Percentiles rank a stretch among this genome's conserved stretches.
Evolutionary conservation across 2,329 filamentous ascomycete genomes (phyloP).

Genomic region (Fusarium brevicatenulatum): DNA sequence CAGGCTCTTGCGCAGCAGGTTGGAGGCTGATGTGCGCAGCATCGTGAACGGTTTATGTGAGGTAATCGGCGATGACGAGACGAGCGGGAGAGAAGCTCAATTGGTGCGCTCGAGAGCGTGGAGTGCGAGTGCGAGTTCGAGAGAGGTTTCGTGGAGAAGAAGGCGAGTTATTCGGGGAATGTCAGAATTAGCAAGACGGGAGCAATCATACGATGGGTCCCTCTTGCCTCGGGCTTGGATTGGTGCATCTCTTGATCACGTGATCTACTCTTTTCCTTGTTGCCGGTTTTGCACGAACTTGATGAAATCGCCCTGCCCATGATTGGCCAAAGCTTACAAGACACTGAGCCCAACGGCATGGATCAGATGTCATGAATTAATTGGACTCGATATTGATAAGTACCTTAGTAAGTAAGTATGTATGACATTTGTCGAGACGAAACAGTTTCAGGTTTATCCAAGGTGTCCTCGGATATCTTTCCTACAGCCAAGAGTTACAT

Average conservation of each 20-base stretch:
- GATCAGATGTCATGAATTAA: neutral
- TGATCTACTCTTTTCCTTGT: slow-evolving; percentile 14
- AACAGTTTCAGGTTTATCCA: no score
- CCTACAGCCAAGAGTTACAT: neutral
- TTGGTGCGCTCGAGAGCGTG: slow-evolving; percentile 48
- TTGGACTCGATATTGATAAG: neutral
- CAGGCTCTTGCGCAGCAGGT: slow-evolving; percentile 62
- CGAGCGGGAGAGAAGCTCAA: slow-evolving; percentile 43
- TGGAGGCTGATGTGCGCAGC: slow-evolving; percentile 65
- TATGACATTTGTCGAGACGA: neutral
- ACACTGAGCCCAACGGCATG: neutral
- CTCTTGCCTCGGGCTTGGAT: slow-evolving; percentile 22
- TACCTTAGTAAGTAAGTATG: neutral
- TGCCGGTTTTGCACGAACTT: slow-evolving; percentile 32
- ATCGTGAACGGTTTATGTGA: slow-evolving; percentile 51
- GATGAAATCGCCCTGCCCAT: slow-evolving; percentile 23
- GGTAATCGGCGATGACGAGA: slow-evolving; percentile 26
- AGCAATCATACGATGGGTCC: slow-evolving; percentile 47
- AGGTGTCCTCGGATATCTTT: neutral
- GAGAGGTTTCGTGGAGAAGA: slow-evolving; percentile 36
- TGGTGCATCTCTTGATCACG: slow-evolving; percentile 10
- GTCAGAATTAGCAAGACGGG: slow-evolving; percentile 32
- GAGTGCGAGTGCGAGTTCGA: slow-evolving; percentile 33
- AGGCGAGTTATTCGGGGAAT: slow-evolving; percentile 41
- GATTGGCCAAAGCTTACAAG: slow-evolving; percentile 22